These are phyloP conservation scores for Lachnellula hyalina DNA, from an alignment of 2,329 filamentous ascomycete species.

Conservation along the genomic window DNA sequence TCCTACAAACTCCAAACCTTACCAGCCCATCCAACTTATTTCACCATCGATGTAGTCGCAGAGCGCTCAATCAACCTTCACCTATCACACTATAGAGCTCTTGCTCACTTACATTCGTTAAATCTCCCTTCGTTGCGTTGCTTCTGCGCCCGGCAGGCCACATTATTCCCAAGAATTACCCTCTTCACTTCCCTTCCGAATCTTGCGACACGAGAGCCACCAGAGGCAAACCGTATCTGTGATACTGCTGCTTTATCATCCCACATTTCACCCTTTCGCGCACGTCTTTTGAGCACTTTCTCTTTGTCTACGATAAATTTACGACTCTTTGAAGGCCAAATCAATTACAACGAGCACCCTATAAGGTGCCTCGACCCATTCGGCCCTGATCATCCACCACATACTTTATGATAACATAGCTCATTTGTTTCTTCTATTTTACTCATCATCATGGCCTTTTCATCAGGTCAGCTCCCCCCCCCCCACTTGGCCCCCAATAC, in stretches of 20 bases:
- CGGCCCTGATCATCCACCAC: neutral
- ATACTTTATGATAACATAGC: neutral
- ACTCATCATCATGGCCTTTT: conserved; percentile 6
- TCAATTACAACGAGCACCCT: neutral
- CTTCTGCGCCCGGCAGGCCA: conserved; percentile 10
- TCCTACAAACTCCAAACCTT: neutral
- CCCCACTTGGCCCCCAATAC: neutral
- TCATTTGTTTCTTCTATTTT: neutral
- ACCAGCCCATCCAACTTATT: neutral
- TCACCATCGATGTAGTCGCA: conserved; percentile 14
- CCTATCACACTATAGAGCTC: conserved; percentile 13
- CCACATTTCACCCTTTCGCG: neutral
- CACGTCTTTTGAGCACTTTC: conserved; percentile 4
- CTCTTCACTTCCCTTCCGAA: conserved; percentile 9
- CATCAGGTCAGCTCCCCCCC: conserved; percentile 11
- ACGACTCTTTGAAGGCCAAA: neutral
- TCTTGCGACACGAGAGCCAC: conserved; percentile 1
- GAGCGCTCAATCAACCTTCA: neutral
- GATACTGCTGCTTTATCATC: conserved; percentile 7
- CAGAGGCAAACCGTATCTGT: conserved; percentile 13
- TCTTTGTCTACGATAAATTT: neutral
- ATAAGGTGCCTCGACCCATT: neutral
- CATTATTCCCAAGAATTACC: conserved; percentile 14
- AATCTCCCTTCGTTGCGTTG: neutral
- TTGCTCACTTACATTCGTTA: conserved; percentile 25